phyloP scores from a whole-genome alignment of 306 rosid species.

The Carpinus fangiana region DNA sequence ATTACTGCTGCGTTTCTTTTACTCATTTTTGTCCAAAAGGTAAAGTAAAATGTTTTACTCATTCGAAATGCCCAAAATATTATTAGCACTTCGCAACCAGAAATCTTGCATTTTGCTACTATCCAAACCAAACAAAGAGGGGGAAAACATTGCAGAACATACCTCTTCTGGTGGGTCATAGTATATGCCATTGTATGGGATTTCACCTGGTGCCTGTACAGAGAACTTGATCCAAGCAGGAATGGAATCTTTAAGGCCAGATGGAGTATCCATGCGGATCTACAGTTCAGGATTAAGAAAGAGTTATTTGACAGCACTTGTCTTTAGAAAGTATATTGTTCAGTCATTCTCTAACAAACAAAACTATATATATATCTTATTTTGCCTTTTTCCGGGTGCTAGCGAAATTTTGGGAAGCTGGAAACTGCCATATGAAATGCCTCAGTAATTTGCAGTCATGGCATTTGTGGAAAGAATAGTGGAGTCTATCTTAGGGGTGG shows the following conservation, averaged over 20 bases:
- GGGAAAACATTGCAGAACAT: slow-evolving; percentile 23
- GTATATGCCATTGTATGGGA: slow-evolving; percentile 84
- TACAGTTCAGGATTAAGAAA: slow-evolving; percentile 31
- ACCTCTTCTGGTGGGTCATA: slow-evolving; percentile 99
- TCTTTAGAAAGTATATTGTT: neutral
- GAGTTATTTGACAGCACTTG: slow-evolving; percentile 19
- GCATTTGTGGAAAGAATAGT: neutral
- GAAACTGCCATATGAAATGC: neutral
- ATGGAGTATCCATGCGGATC: slow-evolving; percentile 94
- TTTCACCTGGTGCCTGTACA: slow-evolving; percentile 94
- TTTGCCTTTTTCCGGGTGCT: neutral
- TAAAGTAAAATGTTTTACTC: neutral
- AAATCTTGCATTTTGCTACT: neutral
- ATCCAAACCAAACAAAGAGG: slow-evolving; percentile 8
- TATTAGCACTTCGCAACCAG: neutral
- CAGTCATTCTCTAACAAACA: neutral
- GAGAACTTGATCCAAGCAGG: slow-evolving; percentile 98
- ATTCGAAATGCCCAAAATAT: neutral
- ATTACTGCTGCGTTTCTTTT: slow-evolving; percentile 19
- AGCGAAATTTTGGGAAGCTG: neutral
- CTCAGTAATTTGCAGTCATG: neutral
- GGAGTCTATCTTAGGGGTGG: neutral
- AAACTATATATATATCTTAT: slow-evolving; percentile 7
- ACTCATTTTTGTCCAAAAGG: slow-evolving; percentile 6
- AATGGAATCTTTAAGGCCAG: slow-evolving; percentile 95